phyloP scores from a whole-genome alignment of 2,329 filamentous ascomycete species.

The Chrysoporthe puriensis region DNA sequence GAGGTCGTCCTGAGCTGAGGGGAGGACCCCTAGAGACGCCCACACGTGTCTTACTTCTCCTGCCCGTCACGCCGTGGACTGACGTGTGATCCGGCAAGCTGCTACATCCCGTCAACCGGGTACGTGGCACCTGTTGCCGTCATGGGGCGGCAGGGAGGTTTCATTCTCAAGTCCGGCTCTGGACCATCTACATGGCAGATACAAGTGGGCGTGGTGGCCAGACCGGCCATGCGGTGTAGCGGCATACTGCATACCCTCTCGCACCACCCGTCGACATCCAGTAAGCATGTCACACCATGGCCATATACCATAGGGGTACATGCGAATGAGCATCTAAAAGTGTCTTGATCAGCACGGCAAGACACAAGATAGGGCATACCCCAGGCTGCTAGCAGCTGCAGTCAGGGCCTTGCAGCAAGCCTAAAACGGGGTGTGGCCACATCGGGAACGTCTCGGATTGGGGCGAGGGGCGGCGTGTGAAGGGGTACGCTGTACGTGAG shows the following conservation, averaged over 20 bases:
- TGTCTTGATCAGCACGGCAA: not conserved
- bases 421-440: conserved; percentile 10
- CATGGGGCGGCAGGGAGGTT: conserved; percentile 3
- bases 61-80: conserved; percentile 20
- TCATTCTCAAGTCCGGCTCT: conserved; percentile 7
- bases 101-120: conserved; percentile 25
- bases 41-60: conserved; percentile 26
- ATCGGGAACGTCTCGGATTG: not conserved
- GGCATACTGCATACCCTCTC: conserved; percentile 19
- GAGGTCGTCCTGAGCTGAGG: not conserved
- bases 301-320: not conserved
- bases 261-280: not conserved
- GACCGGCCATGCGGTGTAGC: conserved; percentile 16
- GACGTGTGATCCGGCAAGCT: conserved; percentile 22
- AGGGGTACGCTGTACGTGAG: conserved; percentile 14
- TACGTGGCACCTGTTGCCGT: conserved; percentile 24
- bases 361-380: not conserved
- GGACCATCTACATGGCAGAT: conserved; percentile 19
- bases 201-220: not conserved
- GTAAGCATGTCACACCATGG: not conserved
- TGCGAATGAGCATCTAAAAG: not conserved
- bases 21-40: not conserved
- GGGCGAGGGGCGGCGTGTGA: too few relatives aligned
- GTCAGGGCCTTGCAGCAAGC: conserved; percentile 13
- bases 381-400: conserved; percentile 19